phyloP scores from a whole-genome alignment of 139 green algal species.

The Yamagishiella unicocca region DNA sequence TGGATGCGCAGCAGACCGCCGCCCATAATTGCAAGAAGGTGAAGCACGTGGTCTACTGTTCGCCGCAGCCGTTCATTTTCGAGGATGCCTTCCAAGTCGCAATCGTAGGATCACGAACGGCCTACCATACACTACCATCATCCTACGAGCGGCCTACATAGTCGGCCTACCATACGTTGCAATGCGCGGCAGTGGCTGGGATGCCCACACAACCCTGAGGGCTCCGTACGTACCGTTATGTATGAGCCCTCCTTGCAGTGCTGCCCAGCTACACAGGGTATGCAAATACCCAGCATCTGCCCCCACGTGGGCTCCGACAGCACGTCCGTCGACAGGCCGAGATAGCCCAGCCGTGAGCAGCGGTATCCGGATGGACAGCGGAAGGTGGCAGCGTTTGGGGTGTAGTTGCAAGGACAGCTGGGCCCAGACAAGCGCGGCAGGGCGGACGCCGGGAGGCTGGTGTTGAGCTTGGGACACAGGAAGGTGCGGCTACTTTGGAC shows the following conservation, averaged over 20 bases:
- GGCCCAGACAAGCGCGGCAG: neutral
- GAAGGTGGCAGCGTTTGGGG: neutral
- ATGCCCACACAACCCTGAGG: no score
- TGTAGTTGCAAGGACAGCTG: constrained; percentile 56
- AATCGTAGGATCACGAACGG: no score
- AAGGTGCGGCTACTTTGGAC: neutral
- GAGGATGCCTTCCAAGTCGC: no score
- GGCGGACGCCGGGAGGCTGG: neutral
- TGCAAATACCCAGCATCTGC: constrained; percentile 38
- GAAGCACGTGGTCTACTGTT: no score
- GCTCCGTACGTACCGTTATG: constrained; percentile 20
- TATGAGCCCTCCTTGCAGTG: constrained; percentile 48
- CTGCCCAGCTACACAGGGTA: constrained; percentile 48
- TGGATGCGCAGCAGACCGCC: no score
- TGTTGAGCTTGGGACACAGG: neutral
- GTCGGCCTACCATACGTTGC: no score
- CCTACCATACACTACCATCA: no score
- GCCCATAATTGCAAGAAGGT: neutral
- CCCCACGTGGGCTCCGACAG: neutral
- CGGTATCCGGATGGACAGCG: constrained; percentile 41
- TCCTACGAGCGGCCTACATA: no score
- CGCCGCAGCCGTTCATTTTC: no score
- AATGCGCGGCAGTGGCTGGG: no score
- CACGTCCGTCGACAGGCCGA: constrained; percentile 24
- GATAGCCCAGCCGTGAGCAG: neutral